A percentile compares a stretch with the other conserved stretches of the same genome.
Evolutionary conservation across 2,329 filamentous ascomycete species (phyloP).

Genomic region (Neurospora sp.): DNA sequence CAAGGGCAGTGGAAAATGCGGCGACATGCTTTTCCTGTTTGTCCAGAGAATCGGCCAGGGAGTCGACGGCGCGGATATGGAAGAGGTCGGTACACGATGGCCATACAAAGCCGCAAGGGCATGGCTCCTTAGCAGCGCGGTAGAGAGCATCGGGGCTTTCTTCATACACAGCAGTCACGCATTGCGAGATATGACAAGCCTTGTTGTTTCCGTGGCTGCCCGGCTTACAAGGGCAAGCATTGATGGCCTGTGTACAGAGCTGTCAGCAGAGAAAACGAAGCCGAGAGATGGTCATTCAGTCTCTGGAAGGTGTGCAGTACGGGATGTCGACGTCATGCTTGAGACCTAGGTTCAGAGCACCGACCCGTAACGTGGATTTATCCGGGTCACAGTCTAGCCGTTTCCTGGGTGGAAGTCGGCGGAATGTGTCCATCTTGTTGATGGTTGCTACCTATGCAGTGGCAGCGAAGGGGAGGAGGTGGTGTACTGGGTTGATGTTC

Average conservation of each 20-base stretch:
- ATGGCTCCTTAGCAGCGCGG: constrained; percentile 5
- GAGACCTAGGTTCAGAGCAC: not conserved
- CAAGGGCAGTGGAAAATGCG: constrained; percentile 14
- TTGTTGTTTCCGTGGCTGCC: constrained; percentile 13
- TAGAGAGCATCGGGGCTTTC: constrained; percentile 7
- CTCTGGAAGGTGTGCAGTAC: not conserved
- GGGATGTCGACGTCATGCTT: not conserved
- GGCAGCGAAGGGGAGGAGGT: not conserved
- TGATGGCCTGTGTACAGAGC: constrained; percentile 6
- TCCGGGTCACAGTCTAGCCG: not conserved
- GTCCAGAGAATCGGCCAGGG: constrained; percentile 11
- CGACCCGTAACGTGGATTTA: not conserved
- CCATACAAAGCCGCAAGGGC: constrained; percentile 16
- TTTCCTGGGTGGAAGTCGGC: not conserved
- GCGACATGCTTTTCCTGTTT: constrained; percentile 7
- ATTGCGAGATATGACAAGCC: constrained; percentile 19
- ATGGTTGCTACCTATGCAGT: not conserved
- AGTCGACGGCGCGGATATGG: constrained; percentile 13
- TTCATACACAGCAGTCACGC: constrained; percentile 8
- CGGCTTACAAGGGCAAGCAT: constrained; percentile 10
- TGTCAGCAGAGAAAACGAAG: not conserved
- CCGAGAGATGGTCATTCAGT: not conserved
- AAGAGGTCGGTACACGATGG: constrained; percentile 8
- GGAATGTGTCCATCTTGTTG: not conserved
- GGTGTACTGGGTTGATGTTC: not conserved